Conservation (phyloP, 345 rosid species). For the Erucastrum elatum region DNA sequence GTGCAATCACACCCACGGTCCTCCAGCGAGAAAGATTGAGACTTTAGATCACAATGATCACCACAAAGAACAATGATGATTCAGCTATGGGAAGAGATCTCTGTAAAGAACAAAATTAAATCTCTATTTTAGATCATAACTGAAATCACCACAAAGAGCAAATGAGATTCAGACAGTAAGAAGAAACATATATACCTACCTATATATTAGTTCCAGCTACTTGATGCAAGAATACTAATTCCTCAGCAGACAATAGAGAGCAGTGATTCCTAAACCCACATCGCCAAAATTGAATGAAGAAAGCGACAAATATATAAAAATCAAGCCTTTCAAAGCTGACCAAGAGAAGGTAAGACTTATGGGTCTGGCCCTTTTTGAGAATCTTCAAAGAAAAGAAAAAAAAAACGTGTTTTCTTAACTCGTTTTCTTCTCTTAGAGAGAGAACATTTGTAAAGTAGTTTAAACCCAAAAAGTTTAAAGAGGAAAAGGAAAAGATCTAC, state of each 20-base stretch:
- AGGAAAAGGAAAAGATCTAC: conserved; percentile 42
- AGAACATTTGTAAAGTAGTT: background rate
- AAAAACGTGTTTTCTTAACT: too few species aligned
- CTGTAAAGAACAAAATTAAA: background rate
- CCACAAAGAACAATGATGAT: conserved; percentile 30
- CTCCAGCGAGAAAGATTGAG: conserved; percentile 61
- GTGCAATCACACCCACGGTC: conserved; percentile 53
- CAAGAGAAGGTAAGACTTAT: conserved; percentile 33
- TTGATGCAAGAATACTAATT: conserved; percentile 12
- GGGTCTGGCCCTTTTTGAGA: conserved; percentile 26
- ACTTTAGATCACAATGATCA: conserved; percentile 49
- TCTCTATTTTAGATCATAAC: background rate
- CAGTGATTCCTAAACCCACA: conserved; percentile 20
- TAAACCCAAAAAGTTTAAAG: conserved; percentile 5
- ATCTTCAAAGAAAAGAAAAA: background rate
- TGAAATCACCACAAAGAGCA: too few species aligned
- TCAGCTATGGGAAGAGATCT: background rate
- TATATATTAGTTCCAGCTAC: conserved; percentile 11
- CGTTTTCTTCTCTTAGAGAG: too few species aligned
- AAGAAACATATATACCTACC: conserved; percentile 20
- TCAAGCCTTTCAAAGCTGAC: conserved; percentile 38
- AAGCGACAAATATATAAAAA: background rate
- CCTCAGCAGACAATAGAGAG: background rate
- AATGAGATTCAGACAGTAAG: background rate
- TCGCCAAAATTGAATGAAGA: conserved; percentile 13